Base-by-base conservation (phyloP, 106 monocot genomes). In the Acanthochlamys bracteata region DNA sequence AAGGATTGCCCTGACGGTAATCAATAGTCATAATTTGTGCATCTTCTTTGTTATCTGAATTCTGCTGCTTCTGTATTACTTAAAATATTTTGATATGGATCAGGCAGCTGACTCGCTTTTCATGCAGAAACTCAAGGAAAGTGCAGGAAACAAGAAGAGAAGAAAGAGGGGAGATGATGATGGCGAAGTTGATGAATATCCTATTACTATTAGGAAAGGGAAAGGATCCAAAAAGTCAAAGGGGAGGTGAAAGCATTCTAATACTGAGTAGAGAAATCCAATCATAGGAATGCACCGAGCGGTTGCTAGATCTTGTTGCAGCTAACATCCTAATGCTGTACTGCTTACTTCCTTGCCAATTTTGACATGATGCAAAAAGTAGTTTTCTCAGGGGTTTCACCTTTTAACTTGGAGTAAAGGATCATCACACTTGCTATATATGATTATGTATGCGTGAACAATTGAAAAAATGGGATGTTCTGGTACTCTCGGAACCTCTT, bases 81-180 rank as follows among this genome's bases (percentile, higher is more conserved):
- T 33, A 33, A 33, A 33, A 17, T 9, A 51, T 4, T 21, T 10
- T 43, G 23, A 0, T 56, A 20, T 45, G 55, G 54, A 41, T 45
- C 13, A 7, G 15, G 42, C 20, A 23, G 74, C 33, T 59, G 1
- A 43, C 56, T 24, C 11, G 7, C 33, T 57, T 27, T 1, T 40
- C 11, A 20, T 74, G 41, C 57, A 89, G 89, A 80, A 76, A 59
- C 73, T 84, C 7, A 84, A 84, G 76, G 82, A 82, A 27, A 69
- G 69, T 49, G 59, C 26, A 4, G 74, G 73, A 15, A 68, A 73
- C 24, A 83, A 64, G 76, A 82, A 57, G 69, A 76, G 76, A 58
- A 74, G 67, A 45, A 68, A 51, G 45, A 74, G 68, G 7, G 80
- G 53, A 24, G 85, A 85, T 58, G 85, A 69, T 15, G 83, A 79